Base-by-base conservation (phyloP, 2,329 filamentous ascomycete species). In the Fusarium sp. region DNA sequence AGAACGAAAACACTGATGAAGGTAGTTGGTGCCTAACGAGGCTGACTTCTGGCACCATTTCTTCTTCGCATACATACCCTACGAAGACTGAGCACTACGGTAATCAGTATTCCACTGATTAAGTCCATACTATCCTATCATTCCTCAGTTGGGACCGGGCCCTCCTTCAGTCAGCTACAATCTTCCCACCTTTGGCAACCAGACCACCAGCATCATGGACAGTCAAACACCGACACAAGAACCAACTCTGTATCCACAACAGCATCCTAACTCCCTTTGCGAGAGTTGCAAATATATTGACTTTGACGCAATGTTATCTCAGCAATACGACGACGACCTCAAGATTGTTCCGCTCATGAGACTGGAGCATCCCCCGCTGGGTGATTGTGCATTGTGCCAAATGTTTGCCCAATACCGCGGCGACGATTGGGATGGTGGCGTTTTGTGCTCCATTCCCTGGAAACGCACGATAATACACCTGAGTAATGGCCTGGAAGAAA, bases 41-140 rank as follows among this genome's bases (percentile, higher is more conserved):
- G 33, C 33, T 34, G 33, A 34, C 33, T n/a, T n/a, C 33, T n/a
- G 33, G 6, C 33, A 34, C 33, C 33, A 1, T 34, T 8, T n/a
- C 6, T 2, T 4, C 4, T 34, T 34, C 31, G 13, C 31, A 7
- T 34, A 0, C 31, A 13, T 34, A 34, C 13, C 2, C 31, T 7
- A 34, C 13, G 23, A n/a, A 6, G 6, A 7, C 13, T 5, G 0
- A 34, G 33, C 8, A 34, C 6, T 3, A n/a, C 13, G 33, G 6
- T 4, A 34, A 14, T 7, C 33, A 34, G 0, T 8, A 4, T 34
- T 6, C 6, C 31, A 7, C 6, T 33, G 1, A 1, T 7, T 33
- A 2, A 33, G 0, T 14, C 31, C 1, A 14, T 14, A 4, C 0
- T 4, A 9, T 36, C 13, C 4, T 16, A 36, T 36, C 1, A 1